Percentiles rank a stretch among this genome's conserved stretches.
These are phyloP conservation scores for Xylaria sp. DNA, from an alignment of 2,329 filamentous ascomycete genomes.

Conservation along the genomic window DNA sequence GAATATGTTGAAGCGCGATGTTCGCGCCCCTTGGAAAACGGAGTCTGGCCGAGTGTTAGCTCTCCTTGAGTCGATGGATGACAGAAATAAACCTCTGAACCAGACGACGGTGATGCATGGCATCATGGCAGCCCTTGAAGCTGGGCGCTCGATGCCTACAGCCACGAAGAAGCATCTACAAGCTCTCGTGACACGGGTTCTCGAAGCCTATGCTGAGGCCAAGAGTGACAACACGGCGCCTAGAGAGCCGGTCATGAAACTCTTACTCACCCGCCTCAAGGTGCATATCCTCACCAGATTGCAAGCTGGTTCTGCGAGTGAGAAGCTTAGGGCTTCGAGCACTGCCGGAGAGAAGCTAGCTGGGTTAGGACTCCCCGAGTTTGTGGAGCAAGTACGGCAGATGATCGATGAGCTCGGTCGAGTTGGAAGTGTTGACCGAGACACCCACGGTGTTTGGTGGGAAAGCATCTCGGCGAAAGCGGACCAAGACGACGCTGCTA, in stretches of 20 bases:
- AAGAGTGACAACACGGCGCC: constrained; percentile 39
- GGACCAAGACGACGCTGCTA: constrained; percentile 36
- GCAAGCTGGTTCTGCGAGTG: constrained; percentile 60
- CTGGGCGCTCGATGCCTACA: constrained; percentile 58
- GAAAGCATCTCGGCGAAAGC: constrained; percentile 58
- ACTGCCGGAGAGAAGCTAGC: constrained; percentile 65
- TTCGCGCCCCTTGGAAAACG: constrained; percentile 69
- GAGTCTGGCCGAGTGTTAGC: constrained; percentile 67
- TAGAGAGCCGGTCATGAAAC: constrained; percentile 54
- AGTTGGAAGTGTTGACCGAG: constrained; percentile 62
- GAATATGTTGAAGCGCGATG: constrained; percentile 75
- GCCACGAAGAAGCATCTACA: constrained; percentile 55
- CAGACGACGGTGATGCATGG: constrained; percentile 48
- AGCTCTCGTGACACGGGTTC: constrained; percentile 52
- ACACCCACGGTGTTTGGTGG: constrained; percentile 65
- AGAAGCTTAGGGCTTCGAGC: constrained; percentile 64
- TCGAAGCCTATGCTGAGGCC: constrained; percentile 46
- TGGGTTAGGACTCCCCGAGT: constrained; percentile 65
- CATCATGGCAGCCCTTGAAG: constrained; percentile 57
- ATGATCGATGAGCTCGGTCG: constrained; percentile 64
- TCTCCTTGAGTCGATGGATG: constrained; percentile 54
- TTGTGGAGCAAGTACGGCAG: constrained; percentile 61
- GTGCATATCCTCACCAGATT: constrained; percentile 61
- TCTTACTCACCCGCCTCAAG: constrained; percentile 63
- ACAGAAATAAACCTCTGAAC: constrained; percentile 43